Evolutionary conservation across 2,329 filamentous ascomycete species (phyloP).

Genomic region (Cladorrhinum sp.): DNA sequence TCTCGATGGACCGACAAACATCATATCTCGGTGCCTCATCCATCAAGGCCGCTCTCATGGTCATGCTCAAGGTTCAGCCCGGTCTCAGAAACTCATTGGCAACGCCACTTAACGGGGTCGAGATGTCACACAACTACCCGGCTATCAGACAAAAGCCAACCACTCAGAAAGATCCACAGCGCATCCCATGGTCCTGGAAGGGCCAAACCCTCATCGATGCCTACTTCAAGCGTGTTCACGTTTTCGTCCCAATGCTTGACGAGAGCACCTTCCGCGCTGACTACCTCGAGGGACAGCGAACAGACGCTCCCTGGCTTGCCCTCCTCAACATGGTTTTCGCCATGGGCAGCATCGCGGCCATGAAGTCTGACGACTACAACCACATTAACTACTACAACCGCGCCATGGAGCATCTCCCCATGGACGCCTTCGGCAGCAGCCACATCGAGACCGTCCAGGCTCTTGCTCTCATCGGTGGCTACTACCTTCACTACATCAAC

Average conservation of each 20-base stretch:
- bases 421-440: slow-evolving; percentile 67
- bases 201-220: slow-evolving; percentile 68
- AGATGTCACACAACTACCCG: slow-evolving; percentile 46
- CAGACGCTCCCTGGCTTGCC: slow-evolving; percentile 67
- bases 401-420: slow-evolving; percentile 62
- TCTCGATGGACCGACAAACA: slow-evolving; percentile 54
- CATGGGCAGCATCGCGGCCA: slow-evolving; percentile 68
- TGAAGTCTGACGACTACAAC: slow-evolving; percentile 61
- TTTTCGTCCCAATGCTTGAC: slow-evolving; percentile 71
- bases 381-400: slow-evolving; percentile 69
- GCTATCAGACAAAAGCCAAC: slow-evolving; percentile 42
- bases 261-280: slow-evolving; percentile 67
- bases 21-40: slow-evolving; percentile 73
- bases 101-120: slow-evolving; percentile 45
- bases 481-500: slow-evolving; percentile 76
- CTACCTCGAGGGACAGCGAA: slow-evolving; percentile 59
- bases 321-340: slow-evolving; percentile 75
- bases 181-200: slow-evolving; percentile 59
- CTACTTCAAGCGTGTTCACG: slow-evolving; percentile 72
- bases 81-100: slow-evolving; percentile 45
- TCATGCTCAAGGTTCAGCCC: slow-evolving; percentile 60
- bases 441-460: slow-evolving; percentile 73
- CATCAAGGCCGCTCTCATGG: slow-evolving; percentile 70
- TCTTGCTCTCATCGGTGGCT: slow-evolving; percentile 67
- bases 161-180: slow-evolving; percentile 46